phyloP scores from a whole-genome alignment of 2,329 filamentous ascomycete genomes.

The Fusarium sp. region DNA sequence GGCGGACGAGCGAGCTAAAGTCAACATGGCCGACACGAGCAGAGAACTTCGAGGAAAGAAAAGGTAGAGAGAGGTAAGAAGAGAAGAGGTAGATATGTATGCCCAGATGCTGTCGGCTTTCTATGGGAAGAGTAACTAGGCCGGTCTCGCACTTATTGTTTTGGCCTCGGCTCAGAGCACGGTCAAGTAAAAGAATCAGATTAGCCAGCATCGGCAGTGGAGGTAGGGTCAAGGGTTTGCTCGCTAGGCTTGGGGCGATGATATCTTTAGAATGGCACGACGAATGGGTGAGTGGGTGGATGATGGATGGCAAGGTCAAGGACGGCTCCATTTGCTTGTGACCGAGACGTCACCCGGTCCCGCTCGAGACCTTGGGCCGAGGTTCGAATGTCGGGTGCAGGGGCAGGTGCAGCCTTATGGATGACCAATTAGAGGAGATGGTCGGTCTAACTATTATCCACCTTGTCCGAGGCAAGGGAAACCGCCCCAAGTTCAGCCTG shows the following conservation, averaged over 20 bases:
- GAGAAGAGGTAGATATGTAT: conserved; percentile 19
- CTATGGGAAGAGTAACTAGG: conserved; percentile 21
- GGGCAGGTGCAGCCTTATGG: not conserved
- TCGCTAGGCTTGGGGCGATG: not conserved
- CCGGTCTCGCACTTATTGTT: conserved; percentile 25
- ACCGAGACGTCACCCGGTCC: conserved; percentile 39
- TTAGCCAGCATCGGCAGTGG: conserved; percentile 3
- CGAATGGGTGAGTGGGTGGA: not conserved
- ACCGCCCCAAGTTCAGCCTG: not conserved
- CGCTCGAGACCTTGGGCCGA: conserved; percentile 43
- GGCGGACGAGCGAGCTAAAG: conserved; percentile 46
- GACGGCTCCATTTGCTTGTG: conserved; percentile 26
- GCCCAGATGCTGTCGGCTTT: conserved; percentile 22
- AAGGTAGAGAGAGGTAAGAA: conserved; percentile 2
- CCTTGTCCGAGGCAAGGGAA: conserved; percentile 28
- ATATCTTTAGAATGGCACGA: not conserved
- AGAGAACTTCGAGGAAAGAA: conserved; percentile 10
- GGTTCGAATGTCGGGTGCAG: conserved; percentile 26
- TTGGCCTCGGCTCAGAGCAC: conserved; percentile 30
- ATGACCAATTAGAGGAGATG: conserved; percentile 6
- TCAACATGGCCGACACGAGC: conserved; percentile 48
- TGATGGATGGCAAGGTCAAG: not conserved
- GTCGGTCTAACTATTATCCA: conserved; percentile 1
- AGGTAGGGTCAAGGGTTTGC: not conserved
- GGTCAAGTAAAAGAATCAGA: not conserved